These are phyloP conservation scores for Quillaja saponaria DNA, from an alignment of 306 rosid genomes.

Conservation along the genomic window DNA sequence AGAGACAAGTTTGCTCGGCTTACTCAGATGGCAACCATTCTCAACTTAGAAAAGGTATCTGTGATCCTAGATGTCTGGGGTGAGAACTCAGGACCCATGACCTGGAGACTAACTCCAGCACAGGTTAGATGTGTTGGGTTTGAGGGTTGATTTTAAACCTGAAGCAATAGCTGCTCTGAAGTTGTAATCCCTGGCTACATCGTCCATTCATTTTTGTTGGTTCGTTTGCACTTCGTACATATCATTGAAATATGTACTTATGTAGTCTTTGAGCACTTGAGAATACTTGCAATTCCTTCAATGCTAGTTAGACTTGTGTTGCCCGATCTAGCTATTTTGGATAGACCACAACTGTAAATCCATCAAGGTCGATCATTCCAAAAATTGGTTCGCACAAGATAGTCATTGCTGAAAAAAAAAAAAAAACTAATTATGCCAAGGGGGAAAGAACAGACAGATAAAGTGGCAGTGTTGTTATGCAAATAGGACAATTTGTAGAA, in stretches of 20 bases:
- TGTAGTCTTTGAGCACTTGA: too few species aligned
- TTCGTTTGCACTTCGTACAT: slow-evolving; percentile 25
- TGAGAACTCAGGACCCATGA: slow-evolving; percentile 97
- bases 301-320: background rate
- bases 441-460: too few species aligned
- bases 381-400: slow-evolving; percentile 36
- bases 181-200: slow-evolving; percentile 46
- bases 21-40: slow-evolving; percentile 92
- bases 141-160: slow-evolving; percentile 90
- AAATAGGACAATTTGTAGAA: too few species aligned
- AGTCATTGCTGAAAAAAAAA: too few species aligned
- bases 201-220: slow-evolving; percentile 36
- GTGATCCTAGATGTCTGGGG: slow-evolving; percentile 99
- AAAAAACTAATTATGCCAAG: too few species aligned
- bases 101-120: slow-evolving; percentile 97
- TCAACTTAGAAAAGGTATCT: slow-evolving; percentile 92
- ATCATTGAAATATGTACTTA: background rate
- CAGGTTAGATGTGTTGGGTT: slow-evolving; percentile 95
- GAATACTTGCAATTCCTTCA: background rate
- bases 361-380: slow-evolving; percentile 16
- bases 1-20: slow-evolving; percentile 96
- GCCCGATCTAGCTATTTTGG: background rate
- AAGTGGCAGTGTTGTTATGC: too few species aligned
- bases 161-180: slow-evolving; percentile 86
- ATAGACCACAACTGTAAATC: too few species aligned